Percentiles rank a stretch among this genome's conserved stretches.
Evolutionary conservation across 768 basidiomycete species (phyloP).

Genomic region (Suillus alpinus): DNA sequence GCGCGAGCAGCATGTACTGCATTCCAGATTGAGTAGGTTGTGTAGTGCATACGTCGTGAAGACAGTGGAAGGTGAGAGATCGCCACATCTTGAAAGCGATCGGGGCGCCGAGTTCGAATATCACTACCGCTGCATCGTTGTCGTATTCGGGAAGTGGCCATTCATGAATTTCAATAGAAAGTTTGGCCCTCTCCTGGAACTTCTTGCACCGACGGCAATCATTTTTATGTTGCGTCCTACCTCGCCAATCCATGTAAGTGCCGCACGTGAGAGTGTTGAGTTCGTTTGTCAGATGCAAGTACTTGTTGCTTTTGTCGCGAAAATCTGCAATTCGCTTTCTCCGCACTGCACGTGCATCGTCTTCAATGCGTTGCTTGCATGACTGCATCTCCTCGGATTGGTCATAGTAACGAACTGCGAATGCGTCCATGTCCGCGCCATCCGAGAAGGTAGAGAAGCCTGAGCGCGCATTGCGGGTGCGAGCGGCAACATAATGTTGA

Average conservation of each 20-base stretch:
- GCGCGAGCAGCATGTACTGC: background rate
- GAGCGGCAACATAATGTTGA: slow-evolving; percentile 28
- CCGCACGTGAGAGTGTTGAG: background rate
- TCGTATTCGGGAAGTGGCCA: slow-evolving; percentile 42
- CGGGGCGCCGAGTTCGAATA: slow-evolving; percentile 44
- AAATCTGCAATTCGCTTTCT: slow-evolving; percentile 28
- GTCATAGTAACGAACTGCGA: slow-evolving; percentile 34
- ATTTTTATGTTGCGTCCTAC: background rate
- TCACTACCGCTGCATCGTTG: slow-evolving; percentile 19
- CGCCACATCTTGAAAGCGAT: slow-evolving; percentile 39
- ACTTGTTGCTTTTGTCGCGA: slow-evolving; percentile 9
- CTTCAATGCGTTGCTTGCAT: slow-evolving; percentile 28
- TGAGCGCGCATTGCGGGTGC: slow-evolving; percentile 17
- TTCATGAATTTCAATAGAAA: slow-evolving; percentile 37
- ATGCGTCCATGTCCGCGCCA: slow-evolving; percentile 12
- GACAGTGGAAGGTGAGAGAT: slow-evolving; percentile 32
- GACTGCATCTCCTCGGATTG: slow-evolving; percentile 15
- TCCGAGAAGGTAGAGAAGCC: slow-evolving; percentile 28
- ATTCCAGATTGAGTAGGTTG: too few relatives aligned
- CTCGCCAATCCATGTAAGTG: background rate
- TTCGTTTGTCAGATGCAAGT: slow-evolving; percentile 6
- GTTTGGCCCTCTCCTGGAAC: slow-evolving; percentile 1
- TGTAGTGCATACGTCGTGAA: slow-evolving; percentile 31
- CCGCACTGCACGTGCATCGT: slow-evolving; percentile 15
- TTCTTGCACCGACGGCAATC: slow-evolving; percentile 28